Conservation (phyloP, 2,329 filamentous ascomycete genomes). For the Mycogone perniciosa region DNA sequence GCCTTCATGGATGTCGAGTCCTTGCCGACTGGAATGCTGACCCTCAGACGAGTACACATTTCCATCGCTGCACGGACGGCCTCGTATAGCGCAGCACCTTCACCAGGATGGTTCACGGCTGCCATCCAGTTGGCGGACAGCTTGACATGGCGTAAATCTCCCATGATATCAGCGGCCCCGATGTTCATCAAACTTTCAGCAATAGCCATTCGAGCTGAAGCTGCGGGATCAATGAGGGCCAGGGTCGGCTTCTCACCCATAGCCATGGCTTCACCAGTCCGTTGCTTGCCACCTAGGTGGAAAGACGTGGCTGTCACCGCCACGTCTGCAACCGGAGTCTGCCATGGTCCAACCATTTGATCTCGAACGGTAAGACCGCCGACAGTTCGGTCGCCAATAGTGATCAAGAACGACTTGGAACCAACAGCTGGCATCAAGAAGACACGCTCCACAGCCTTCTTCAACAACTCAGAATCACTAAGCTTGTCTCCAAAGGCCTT, state of each 20-base stretch:
- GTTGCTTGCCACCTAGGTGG: constrained; percentile 56
- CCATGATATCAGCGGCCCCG: constrained; percentile 66
- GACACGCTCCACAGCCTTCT: constrained; percentile 70
- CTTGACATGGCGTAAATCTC: constrained; percentile 70
- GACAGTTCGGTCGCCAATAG: constrained; percentile 88
- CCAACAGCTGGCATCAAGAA: constrained; percentile 82
- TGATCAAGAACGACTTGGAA: constrained; percentile 97
- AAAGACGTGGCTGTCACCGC: constrained; percentile 86
- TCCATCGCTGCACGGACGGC: constrained; percentile 90
- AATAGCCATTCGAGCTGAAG: constrained; percentile 94
- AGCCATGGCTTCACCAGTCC: constrained; percentile 90
- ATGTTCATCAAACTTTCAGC: constrained; percentile 91
- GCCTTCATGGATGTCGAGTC: constrained; percentile 99
- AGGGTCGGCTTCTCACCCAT: constrained; percentile 91
- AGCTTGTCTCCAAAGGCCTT: constrained; percentile 53
- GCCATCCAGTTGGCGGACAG: constrained; percentile 99
- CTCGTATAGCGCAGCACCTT: constrained; percentile 87
- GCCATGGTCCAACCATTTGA: constrained; percentile 96
- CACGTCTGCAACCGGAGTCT: constrained; percentile 87
- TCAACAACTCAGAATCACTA: constrained; percentile 46
- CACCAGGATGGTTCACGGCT: constrained; percentile 85
- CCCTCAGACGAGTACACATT: constrained; percentile 80
- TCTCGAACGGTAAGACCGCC: constrained; percentile 84
- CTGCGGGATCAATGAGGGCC: constrained; percentile 80
- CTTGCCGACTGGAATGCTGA: constrained; percentile 94